These are phyloP conservation scores for Dioscorea alata DNA, from an alignment of 106 monocot species.

Conservation along the genomic window DNA sequence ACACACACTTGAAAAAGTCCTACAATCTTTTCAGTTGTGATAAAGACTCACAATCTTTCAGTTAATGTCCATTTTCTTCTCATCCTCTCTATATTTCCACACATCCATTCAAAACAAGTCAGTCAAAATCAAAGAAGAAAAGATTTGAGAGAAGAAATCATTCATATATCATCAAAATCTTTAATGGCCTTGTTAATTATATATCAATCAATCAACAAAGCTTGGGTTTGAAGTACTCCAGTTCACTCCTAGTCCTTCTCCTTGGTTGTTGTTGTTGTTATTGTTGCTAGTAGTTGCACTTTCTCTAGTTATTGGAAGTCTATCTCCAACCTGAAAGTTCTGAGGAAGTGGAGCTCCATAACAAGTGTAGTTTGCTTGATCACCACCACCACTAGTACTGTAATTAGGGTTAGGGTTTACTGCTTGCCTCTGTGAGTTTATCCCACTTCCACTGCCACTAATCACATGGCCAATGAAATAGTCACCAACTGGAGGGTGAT, in stretches of 20 bases:
- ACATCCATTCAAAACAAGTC: too few relatives aligned
- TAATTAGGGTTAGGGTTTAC: constrained; percentile 6
- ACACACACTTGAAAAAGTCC: not conserved
- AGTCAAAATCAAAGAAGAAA: too few relatives aligned
- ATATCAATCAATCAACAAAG: too few relatives aligned
- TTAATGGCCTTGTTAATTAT: too few relatives aligned
- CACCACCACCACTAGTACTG: not conserved
- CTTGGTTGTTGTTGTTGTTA: constrained; percentile 11
- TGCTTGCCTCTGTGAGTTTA: constrained; percentile 21
- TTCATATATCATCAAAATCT: too few relatives aligned
- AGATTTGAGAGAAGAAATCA: too few relatives aligned
- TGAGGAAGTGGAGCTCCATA: constrained; percentile 21
- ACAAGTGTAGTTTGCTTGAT: constrained; percentile 33
- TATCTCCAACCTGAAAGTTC: constrained; percentile 9
- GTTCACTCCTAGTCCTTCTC: too few relatives aligned
- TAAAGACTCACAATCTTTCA: not conserved
- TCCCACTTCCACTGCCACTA: not conserved
- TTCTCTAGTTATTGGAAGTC: constrained; percentile 13
- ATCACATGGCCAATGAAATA: constrained; percentile 77
- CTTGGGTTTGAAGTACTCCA: too few relatives aligned
- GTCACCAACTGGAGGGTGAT: constrained; percentile 33
- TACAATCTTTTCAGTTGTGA: too few relatives aligned
- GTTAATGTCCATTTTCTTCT: not conserved
- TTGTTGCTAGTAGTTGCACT: not conserved
- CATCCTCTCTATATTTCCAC: not conserved